Conservation (phyloP, 768 basidiomycete species). For the Panaeolus papilionaceus region DNA sequence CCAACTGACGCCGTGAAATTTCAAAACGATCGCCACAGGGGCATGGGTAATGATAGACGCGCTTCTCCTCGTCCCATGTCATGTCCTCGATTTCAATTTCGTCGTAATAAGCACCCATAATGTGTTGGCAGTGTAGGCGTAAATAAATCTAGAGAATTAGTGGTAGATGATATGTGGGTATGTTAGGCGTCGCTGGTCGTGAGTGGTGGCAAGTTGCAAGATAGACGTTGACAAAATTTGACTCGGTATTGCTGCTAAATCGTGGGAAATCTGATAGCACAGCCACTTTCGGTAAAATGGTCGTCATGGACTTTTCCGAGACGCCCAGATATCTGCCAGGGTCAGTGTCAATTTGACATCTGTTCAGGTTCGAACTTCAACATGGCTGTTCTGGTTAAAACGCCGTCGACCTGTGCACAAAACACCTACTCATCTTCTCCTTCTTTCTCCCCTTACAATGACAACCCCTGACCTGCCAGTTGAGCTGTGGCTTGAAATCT, state of each 20-base stretch:
- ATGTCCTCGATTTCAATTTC: conserved; percentile 98
- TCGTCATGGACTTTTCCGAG: background rate
- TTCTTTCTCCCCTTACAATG: conserved; percentile 13
- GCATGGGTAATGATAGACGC: conserved; percentile 95
- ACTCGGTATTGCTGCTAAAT: conserved; percentile 5
- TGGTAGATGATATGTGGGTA: background rate
- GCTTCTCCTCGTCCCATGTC: conserved; percentile 83
- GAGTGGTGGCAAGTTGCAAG: background rate
- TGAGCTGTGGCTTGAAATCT: conserved; percentile 35
- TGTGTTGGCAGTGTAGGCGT: background rate
- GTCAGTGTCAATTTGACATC: background rate
- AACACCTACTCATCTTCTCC: background rate
- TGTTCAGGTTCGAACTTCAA: background rate
- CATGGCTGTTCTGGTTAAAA: background rate
- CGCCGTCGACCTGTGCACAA: background rate
- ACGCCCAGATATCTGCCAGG: background rate
- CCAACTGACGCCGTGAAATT: conserved; percentile 84
- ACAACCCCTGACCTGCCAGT: conserved; percentile 30
- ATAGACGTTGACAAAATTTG: conserved; percentile 1
- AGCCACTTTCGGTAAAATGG: background rate
- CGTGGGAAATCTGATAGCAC: conserved; percentile 12
- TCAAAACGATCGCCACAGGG: conserved; percentile 99
- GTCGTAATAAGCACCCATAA: conserved; percentile 91
- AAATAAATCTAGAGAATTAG: background rate
- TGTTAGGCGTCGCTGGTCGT: conserved; percentile 11